Base-by-base conservation (phyloP, 176 grass and related monocot species). In the Eragrostis curvula region DNA sequence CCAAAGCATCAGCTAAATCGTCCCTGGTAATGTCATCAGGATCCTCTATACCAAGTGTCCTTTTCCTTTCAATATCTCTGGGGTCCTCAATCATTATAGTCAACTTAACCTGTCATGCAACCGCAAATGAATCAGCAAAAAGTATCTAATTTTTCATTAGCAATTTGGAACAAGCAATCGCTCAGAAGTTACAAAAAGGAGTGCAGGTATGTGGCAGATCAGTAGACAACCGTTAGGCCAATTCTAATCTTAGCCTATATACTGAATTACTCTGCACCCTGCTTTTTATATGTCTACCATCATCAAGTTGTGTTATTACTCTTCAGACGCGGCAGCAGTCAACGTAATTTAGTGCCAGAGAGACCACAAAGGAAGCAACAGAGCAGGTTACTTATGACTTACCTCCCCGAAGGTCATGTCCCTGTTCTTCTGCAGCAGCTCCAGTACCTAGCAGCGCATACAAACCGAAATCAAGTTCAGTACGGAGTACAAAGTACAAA, bases 11-110 rank as follows among this genome's bases (percentile, higher is more conserved):
- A 55, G 87, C 93, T 71, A 99, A 84, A 43, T 99, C 93, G 78
- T 96, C 96, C 86, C 83, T 90, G 40, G 93, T 90, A 73, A 99
- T 32, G 70, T 96, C 96, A 75, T 95, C 88, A 46, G 92, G 84
- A 70, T 96, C 96, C 73, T 98, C 93, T 83, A 99, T 96, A 43
- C 87, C 93, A 80, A 99, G 93, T 71, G 93, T 78, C 69, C 87
- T 91, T 76, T 96, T 96, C 42, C 96, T 82, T 79, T 96, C 96
- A 65, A 93, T 72, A 80, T 99, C 93, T 80, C 96, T 99, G 64
- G 96, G 96, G 79, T 99, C 93, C 96, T 99, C 96, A 17, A 99
- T 99, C 93, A 96, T 85, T 68, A 99, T 81, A 39, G 96, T 99
- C 77, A 99, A 64, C 79, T 94, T 99, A 75, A 99, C 93, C 93